Conservation (phyloP, 345 rosid species). For the Chamaenerion angustifolium region DNA sequence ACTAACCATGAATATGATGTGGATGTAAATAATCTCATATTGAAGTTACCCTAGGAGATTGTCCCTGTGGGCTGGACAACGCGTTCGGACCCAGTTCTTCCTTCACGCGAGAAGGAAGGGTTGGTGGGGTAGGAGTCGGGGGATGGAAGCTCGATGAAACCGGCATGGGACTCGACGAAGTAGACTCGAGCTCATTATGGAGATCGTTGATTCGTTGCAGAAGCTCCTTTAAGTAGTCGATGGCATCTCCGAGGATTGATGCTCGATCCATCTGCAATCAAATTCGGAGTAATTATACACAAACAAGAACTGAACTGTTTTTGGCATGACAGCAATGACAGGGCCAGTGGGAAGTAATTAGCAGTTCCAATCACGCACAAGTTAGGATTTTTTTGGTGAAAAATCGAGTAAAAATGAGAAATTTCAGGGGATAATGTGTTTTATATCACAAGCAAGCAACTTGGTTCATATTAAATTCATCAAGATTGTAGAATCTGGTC, state of each 20-base stretch:
- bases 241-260: conserved; percentile 91
- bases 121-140: conserved; percentile 69
- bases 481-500: no score
- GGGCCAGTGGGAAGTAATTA: no score
- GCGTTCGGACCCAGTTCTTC: conserved; percentile 69
- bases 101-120: conserved; percentile 60
- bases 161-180: conserved; percentile 50
- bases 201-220: conserved; percentile 88
- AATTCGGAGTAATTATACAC: neutral
- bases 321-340: no score
- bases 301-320: no score
- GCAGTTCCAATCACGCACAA: no score
- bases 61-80: conserved; percentile 64
- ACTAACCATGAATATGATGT: no score
- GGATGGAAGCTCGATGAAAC: conserved; percentile 64
- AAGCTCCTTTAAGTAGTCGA: conserved; percentile 90
- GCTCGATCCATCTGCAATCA: conserved; percentile 85
- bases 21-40: neutral
- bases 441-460: no score
- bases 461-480: no score
- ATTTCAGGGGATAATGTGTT: no score
- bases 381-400: no score
- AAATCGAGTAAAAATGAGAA: no score
- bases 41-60: conserved; percentile 60
- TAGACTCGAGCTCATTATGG: conserved; percentile 74